Conservation (phyloP, 495 filamentous ascomycete genomes). For the Barbatosphaeria neglecta region DNA sequence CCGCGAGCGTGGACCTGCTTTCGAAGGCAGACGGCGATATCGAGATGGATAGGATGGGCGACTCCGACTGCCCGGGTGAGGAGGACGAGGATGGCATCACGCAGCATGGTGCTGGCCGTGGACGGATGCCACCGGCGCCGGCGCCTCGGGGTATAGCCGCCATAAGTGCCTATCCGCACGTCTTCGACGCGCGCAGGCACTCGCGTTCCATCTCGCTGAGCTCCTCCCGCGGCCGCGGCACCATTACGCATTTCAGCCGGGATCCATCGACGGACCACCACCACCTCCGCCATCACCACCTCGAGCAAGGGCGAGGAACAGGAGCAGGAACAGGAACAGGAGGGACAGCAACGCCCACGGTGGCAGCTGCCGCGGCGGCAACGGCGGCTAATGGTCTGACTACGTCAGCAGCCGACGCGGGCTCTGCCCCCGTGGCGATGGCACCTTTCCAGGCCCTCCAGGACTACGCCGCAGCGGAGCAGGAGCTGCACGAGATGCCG, state of each 20-base stretch:
- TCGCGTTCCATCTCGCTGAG: not conserved
- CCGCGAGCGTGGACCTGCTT: not conserved
- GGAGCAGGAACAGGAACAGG: not conserved
- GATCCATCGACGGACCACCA: not conserved
- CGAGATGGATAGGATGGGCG: not conserved
- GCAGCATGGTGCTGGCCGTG: not conserved
- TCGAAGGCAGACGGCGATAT: not conserved
- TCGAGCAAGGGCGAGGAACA: not conserved
- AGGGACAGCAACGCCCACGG: not conserved
- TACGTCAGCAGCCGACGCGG: too few relatives aligned
- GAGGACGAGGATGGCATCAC: not conserved
- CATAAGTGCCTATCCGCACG: not conserved
- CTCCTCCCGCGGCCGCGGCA: not conserved
- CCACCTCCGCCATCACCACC: not conserved
- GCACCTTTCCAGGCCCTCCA: not conserved
- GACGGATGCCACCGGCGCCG: not conserved
- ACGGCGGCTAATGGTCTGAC: too few relatives aligned
- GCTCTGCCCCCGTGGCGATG: not conserved
- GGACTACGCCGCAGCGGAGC: not conserved
- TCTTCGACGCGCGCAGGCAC: not conserved
- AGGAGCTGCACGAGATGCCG: not conserved
- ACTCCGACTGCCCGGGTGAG: not conserved
- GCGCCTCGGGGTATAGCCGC: not conserved
- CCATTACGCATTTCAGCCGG: too few relatives aligned
- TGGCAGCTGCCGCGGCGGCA: too few relatives aligned